Evolutionary conservation across 2,329 filamentous ascomycete species (phyloP).

Genomic region (Monosporascus cannonballus): DNA sequence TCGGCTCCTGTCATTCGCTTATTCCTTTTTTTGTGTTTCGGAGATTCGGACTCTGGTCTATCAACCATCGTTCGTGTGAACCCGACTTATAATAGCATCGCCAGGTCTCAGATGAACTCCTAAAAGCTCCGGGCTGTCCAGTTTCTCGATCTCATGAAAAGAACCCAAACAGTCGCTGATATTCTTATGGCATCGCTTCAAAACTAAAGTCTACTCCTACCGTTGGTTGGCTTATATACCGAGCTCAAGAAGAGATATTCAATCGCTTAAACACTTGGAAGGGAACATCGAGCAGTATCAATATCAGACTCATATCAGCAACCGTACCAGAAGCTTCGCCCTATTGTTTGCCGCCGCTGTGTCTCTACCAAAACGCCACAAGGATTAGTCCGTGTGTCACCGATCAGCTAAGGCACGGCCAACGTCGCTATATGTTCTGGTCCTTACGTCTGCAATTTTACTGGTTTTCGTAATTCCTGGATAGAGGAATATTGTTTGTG

Average conservation of each 20-base stretch:
- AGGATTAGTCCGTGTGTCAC: background rate
- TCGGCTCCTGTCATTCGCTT: slow-evolving; percentile 72
- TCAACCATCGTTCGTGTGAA: slow-evolving; percentile 21
- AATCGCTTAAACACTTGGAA: slow-evolving; percentile 30
- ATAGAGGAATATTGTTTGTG: slow-evolving; percentile 9
- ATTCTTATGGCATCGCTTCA: slow-evolving; percentile 16
- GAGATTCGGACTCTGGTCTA: slow-evolving; percentile 29
- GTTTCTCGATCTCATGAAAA: background rate
- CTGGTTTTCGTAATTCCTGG: background rate
- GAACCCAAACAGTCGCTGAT: slow-evolving; percentile 13
- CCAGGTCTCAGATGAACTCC: slow-evolving; percentile 12
- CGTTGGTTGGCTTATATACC: slow-evolving; percentile 18
- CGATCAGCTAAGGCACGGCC: background rate
- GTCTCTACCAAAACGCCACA: no score
- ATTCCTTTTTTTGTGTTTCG: slow-evolving; percentile 45
- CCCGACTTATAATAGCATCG: slow-evolving; percentile 7
- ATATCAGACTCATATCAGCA: slow-evolving; percentile 10
- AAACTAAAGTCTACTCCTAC: slow-evolving; percentile 13
- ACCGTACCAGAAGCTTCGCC: slow-evolving; percentile 6
- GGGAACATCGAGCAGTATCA: slow-evolving; percentile 17
- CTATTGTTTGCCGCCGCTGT: background rate
- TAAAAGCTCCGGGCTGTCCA: slow-evolving; percentile 1
- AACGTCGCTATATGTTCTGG: slow-evolving; percentile 1
- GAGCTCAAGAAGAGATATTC: slow-evolving; percentile 24
- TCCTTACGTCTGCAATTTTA: slow-evolving; percentile 9